These are phyloP conservation scores for Nothophytophthora sp. DNA, from an alignment of 352 stramenopile genomes.

Conservation along the genomic window DNA sequence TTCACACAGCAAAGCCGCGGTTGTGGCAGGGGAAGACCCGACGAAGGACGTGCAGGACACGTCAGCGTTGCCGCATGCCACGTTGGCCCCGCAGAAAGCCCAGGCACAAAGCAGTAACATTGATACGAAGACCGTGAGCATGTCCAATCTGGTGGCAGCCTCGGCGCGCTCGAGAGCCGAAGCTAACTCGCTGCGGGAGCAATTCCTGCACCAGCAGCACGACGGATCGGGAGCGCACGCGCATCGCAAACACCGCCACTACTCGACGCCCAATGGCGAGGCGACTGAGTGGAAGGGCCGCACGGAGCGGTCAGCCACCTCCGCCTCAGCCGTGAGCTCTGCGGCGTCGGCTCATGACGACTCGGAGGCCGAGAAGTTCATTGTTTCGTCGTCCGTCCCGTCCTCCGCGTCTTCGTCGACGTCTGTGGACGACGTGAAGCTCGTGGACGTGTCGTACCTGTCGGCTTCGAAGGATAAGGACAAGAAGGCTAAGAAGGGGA, in stretches of 20 bases:
- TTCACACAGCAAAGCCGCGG: too few relatives aligned
- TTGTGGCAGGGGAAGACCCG: too few relatives aligned
- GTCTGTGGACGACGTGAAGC: conserved; percentile 21
- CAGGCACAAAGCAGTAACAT: conserved; percentile 7
- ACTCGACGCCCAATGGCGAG: conserved; percentile 18
- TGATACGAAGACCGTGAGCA: conserved; percentile 25
- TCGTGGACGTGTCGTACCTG: conserved; percentile 27
- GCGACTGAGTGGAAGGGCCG: conserved; percentile 8
- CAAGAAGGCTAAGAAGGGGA: conserved; percentile 26
- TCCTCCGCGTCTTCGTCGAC: conserved; percentile 18
- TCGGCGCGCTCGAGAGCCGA: conserved; percentile 17
- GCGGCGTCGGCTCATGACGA: conserved; percentile 18
- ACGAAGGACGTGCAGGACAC: too few relatives aligned
- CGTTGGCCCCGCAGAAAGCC: too few relatives aligned
- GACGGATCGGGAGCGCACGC: conserved; percentile 10
- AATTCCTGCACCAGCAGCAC: conserved; percentile 23
- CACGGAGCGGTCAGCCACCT: conserved; percentile 16
- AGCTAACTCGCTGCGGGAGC: conserved; percentile 23
- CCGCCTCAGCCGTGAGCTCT: conserved; percentile 6
- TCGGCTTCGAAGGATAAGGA: neutral
- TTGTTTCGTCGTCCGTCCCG: conserved; percentile 16
- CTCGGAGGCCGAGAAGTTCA: conserved; percentile 21
- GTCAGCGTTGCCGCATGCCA: too few relatives aligned
- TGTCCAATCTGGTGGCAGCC: conserved; percentile 20
- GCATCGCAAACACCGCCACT: conserved; percentile 17